phyloP scores from a whole-genome alignment of 129 eudicot species.

The Chrysanthemum makinoi region DNA sequence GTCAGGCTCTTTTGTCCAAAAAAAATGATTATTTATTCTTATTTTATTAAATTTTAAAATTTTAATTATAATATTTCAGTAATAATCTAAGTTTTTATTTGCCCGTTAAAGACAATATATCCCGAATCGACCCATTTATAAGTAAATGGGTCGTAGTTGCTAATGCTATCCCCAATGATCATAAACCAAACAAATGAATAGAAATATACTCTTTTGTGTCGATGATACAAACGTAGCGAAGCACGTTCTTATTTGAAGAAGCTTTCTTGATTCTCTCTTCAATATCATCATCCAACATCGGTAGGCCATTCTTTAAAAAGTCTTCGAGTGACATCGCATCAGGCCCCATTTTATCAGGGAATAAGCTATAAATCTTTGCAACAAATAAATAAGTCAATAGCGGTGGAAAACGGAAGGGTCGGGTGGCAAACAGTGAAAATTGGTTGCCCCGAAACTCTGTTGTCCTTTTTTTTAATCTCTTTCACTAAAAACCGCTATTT shows the following conservation, averaged over 20 bases:
- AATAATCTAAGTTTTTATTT: too few relatives aligned
- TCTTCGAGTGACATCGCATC: slow-evolving; percentile 65
- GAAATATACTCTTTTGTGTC: background rate
- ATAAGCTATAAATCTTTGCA: slow-evolving; percentile 78
- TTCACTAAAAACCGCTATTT: too few relatives aligned
- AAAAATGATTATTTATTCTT: too few relatives aligned
- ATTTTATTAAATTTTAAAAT: too few relatives aligned
- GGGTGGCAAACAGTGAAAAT: too few relatives aligned
- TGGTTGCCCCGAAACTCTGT: too few relatives aligned
- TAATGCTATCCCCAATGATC: background rate
- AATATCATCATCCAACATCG: slow-evolving; percentile 66
- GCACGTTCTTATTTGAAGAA: slow-evolving; percentile 69
- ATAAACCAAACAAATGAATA: slow-evolving; percentile 4
- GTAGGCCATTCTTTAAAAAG: slow-evolving; percentile 75
- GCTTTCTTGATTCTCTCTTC: slow-evolving; percentile 61
- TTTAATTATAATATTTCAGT: too few relatives aligned
- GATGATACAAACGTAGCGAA: slow-evolving; percentile 90
- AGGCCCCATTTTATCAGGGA: slow-evolving; percentile 82
- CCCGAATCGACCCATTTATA: too few relatives aligned
- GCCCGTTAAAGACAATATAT: too few relatives aligned
- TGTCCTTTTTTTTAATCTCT: too few relatives aligned
- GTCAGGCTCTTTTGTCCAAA: too few relatives aligned
- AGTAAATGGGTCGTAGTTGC: too few relatives aligned
- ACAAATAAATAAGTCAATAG: slow-evolving; percentile 3
- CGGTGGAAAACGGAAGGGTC: background rate